Evolutionary conservation across 2,329 filamentous ascomycete genomes (phyloP).

Genomic region (Cladosporium sp.): DNA sequence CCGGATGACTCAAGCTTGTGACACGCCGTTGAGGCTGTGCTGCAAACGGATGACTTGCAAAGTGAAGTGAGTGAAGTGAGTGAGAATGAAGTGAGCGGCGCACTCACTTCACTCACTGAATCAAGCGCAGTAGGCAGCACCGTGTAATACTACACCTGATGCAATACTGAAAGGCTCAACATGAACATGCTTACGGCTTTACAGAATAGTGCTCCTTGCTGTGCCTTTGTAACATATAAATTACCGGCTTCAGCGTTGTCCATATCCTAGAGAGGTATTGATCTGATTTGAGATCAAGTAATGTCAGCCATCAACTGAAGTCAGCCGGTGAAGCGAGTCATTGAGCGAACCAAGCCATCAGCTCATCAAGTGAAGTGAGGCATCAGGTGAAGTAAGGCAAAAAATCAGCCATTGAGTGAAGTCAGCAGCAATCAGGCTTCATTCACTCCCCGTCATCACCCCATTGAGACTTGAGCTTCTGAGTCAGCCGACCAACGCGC

Average conservation of each 20-base stretch:
- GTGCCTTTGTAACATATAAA: not conserved
- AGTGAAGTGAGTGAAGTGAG: not conserved
- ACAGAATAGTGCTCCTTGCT: no score
- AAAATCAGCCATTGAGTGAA: not conserved
- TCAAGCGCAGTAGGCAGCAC: not conserved
- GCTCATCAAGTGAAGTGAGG: not conserved
- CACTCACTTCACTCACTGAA: not conserved
- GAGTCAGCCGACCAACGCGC: slow-evolving; percentile 16
- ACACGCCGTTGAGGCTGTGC: not conserved
- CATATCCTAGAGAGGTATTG: not conserved
- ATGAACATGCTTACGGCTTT: not conserved
- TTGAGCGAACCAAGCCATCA: not conserved
- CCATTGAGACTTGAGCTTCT: slow-evolving; percentile 20
- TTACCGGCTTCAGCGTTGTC: not conserved
- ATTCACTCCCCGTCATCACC: slow-evolving; percentile 18
- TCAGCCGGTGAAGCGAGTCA: no score
- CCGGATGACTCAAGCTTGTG: not conserved
- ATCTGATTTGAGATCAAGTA: not conserved
- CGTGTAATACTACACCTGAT: not conserved
- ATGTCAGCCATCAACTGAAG: no score
- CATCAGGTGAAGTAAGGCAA: not conserved
- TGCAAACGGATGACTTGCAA: not conserved
- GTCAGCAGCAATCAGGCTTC: not conserved
- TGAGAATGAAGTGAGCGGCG: not conserved
- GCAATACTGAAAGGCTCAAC: not conserved